phyloP scores from a whole-genome alignment of 2,329 filamentous ascomycete species.

The Sporothrix inflata region DNA sequence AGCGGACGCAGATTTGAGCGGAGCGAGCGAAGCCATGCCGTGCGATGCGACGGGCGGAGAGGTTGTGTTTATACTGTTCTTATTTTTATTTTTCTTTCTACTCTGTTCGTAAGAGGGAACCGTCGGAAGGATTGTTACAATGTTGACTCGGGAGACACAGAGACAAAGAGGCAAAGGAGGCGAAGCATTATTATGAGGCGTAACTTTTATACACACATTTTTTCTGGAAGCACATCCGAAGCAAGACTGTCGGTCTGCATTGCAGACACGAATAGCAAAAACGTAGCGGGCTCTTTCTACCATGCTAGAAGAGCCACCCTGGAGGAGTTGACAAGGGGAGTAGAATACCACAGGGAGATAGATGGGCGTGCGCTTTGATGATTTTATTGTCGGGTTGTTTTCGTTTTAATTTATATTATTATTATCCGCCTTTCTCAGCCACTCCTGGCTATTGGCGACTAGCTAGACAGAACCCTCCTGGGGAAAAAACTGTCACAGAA shows the following conservation, averaged over 20 bases:
- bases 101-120: neutral
- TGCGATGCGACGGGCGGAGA: neutral
- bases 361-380: neutral
- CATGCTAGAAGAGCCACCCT: neutral
- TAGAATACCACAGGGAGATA: neutral
- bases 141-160: neutral
- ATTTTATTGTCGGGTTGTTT: neutral
- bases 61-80: neutral
- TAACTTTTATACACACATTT: neutral
- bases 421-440: too few relatives aligned
- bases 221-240: neutral
- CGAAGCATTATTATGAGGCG: conserved; percentile 14
- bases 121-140: neutral
- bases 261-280: neutral
- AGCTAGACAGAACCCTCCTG: too few relatives aligned
- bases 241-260: neutral
- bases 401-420: neutral
- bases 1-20: conserved; percentile 34
- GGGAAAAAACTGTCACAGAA: too few relatives aligned
- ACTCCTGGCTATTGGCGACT: too few relatives aligned
- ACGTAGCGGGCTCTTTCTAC: neutral
- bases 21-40: neutral
- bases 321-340: neutral
- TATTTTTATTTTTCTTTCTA: neutral
- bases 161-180: neutral